These are phyloP conservation scores for Catharanthus roseus DNA, from an alignment of 257 asterid species.

Conservation along the genomic window DNA sequence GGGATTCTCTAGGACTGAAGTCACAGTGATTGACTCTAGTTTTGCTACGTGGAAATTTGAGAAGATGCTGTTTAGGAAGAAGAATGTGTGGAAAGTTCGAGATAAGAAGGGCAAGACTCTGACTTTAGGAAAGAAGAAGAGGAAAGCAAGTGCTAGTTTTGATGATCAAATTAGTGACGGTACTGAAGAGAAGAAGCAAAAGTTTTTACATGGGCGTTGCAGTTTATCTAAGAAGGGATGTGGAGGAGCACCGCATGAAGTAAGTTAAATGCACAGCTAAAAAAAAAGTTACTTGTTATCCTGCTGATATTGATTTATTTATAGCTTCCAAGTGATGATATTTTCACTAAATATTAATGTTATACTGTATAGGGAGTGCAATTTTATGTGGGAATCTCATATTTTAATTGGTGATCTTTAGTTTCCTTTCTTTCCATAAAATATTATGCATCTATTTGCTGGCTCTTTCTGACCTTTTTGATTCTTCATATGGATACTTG, in stretches of 20 bases:
- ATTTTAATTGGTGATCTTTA: not conserved
- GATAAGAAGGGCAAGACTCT: slow-evolving; percentile 48
- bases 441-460: not conserved
- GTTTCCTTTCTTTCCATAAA: not conserved
- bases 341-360: not conserved
- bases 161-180: slow-evolving; percentile 22
- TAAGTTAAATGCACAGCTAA: slow-evolving; percentile 31
- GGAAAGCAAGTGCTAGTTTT: slow-evolving; percentile 25
- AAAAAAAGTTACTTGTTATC: not conserved
- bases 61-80: slow-evolving; percentile 72
- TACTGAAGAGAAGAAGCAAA: slow-evolving; percentile 40
- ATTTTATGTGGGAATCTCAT: not conserved
- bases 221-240: slow-evolving; percentile 22
- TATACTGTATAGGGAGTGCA: not conserved
- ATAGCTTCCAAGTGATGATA: not conserved
- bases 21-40: slow-evolving; percentile 84
- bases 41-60: slow-evolving; percentile 78
- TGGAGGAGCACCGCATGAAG: slow-evolving; percentile 32
- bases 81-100: slow-evolving; percentile 76
- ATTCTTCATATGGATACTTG: not conserved
- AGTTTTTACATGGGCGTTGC: slow-evolving; percentile 26
- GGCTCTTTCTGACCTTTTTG: not conserved
- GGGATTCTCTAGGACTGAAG: slow-evolving; percentile 83
- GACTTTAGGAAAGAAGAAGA: slow-evolving; percentile 37
- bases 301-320: not conserved